Conservation (phyloP, 148 eudicot genomes). For the Tetragonia tetragonoides region DNA sequence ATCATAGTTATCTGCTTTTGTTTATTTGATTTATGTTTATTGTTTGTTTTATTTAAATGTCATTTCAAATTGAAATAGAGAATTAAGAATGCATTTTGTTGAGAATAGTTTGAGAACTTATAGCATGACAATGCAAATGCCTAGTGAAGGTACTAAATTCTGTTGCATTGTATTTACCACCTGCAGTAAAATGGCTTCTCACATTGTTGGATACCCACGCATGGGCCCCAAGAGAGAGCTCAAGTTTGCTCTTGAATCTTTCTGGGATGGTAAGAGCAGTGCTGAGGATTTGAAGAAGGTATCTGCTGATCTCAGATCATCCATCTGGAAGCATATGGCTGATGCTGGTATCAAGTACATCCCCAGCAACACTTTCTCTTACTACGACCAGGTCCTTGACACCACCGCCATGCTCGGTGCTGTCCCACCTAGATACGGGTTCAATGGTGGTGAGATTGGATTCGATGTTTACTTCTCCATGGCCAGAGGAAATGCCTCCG, state of each 20-base stretch:
- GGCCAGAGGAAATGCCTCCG: conserved; percentile 88
- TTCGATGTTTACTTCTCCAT: conserved; percentile 79
- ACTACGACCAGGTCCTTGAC: conserved; percentile 80
- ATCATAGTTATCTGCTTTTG: not conserved
- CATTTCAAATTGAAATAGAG: not conserved
- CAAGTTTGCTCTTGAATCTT: conserved; percentile 81
- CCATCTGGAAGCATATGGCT: conserved; percentile 91
- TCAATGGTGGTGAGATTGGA: conserved; percentile 75
- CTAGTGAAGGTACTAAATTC: conserved; percentile 5
- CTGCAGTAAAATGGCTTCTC: conserved; percentile 79
- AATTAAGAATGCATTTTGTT: not conserved
- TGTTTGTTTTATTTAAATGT: not conserved
- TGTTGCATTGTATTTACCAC: conserved; percentile 1
- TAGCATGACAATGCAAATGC: not conserved
- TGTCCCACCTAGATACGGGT: conserved; percentile 73
- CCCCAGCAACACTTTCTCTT: conserved; percentile 85
- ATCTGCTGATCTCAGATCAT: conserved; percentile 61
- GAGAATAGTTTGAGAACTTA: not conserved
- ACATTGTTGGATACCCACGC: conserved; percentile 92
- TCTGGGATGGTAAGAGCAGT: conserved; percentile 83
- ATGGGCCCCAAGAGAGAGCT: conserved; percentile 96
- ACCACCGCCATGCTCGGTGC: conserved; percentile 90
- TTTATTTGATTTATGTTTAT: too few species aligned
- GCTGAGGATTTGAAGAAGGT: conserved; percentile 83
- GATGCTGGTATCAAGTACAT: conserved; percentile 75